These are phyloP conservation scores for Anthostomella pinea DNA, from an alignment of 2,329 filamentous ascomycete species.

Conservation along the genomic window DNA sequence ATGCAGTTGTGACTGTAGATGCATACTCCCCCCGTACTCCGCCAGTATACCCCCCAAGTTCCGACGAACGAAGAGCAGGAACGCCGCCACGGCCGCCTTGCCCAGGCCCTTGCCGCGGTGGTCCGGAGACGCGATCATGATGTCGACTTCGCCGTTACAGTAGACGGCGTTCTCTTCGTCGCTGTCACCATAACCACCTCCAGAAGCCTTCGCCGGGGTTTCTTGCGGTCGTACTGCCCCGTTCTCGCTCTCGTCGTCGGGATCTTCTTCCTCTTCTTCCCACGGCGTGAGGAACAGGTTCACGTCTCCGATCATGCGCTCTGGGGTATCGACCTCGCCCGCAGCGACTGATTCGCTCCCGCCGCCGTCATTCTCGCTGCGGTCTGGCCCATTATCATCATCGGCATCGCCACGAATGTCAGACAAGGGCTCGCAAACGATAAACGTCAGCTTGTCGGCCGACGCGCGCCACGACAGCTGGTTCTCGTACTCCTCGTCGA, in stretches of 20 bases:
- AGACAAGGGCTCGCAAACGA: slow-evolving; percentile 61
- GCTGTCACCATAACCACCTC: too few relatives aligned
- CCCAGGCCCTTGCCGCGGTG: slow-evolving; percentile 25
- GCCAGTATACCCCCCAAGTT: slow-evolving; percentile 53
- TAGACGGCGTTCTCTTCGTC: too few relatives aligned
- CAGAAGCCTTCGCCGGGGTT: too few relatives aligned
- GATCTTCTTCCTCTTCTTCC: slow-evolving; percentile 47
- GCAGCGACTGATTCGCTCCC: slow-evolving; percentile 28
- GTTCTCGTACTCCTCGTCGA: slow-evolving; percentile 85
- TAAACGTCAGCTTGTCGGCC: slow-evolving; percentile 87
- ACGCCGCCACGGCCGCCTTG: slow-evolving; percentile 54
- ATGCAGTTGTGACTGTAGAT: too few relatives aligned
- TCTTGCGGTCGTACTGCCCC: too few relatives aligned
- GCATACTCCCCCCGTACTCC: slow-evolving; percentile 43
- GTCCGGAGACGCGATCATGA: slow-evolving; percentile 30
- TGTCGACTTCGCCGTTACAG: slow-evolving; percentile 30
- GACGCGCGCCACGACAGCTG: slow-evolving; percentile 83
- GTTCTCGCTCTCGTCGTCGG: too few relatives aligned
- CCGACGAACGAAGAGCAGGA: slow-evolving; percentile 65
- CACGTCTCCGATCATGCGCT: slow-evolving; percentile 68
- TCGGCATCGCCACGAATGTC: too few relatives aligned
- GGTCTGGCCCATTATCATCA: too few relatives aligned
- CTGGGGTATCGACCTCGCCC: slow-evolving; percentile 50
- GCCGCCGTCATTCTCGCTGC: not conserved
- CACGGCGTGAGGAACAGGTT: slow-evolving; percentile 73